Conservation (phyloP, 2,329 filamentous ascomycete species). For the Atkinsonella texensis region DNA sequence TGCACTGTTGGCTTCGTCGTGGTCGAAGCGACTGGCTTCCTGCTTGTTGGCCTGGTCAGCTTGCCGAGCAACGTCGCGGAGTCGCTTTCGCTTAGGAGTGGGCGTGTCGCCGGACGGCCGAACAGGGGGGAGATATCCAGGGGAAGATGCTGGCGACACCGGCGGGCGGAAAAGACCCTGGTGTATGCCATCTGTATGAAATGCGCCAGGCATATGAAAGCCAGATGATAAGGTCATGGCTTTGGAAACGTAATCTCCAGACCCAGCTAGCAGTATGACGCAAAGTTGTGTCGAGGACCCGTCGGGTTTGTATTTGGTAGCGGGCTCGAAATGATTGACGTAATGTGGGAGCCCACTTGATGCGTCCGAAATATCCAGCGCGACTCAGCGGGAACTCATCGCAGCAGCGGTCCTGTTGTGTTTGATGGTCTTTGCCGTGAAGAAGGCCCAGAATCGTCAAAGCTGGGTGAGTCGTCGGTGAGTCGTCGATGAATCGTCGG, state of each 20-base stretch:
- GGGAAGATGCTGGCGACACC: slow-evolving; percentile 27
- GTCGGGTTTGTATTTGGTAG: not conserved
- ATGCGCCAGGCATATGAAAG: slow-evolving; percentile 25
- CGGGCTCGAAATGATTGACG: not conserved
- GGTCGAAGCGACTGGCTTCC: not conserved
- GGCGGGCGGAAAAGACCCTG: slow-evolving; percentile 36
- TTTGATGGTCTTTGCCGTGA: not conserved
- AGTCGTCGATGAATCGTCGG: not conserved
- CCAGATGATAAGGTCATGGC: slow-evolving; percentile 8
- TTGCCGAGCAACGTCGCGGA: slow-evolving; percentile 14
- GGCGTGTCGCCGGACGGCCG: slow-evolving; percentile 12
- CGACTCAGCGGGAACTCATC: not conserved
- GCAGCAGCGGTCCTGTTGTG: not conserved
- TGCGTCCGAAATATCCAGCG: not conserved
- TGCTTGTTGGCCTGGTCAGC: not conserved
- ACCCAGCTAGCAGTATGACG: not conserved
- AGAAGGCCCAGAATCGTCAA: not conserved
- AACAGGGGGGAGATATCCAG: slow-evolving; percentile 23
- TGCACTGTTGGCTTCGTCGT: not conserved
- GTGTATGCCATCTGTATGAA: slow-evolving; percentile 26
- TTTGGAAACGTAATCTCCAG: not conserved
- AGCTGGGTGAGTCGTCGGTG: not conserved
- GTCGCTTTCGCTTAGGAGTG: slow-evolving; percentile 34
- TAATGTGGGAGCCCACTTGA: not conserved
- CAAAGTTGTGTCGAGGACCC: too few relatives aligned